Base-by-base conservation (phyloP, 129 eudicot species). In the Arctium lappa region DNA sequence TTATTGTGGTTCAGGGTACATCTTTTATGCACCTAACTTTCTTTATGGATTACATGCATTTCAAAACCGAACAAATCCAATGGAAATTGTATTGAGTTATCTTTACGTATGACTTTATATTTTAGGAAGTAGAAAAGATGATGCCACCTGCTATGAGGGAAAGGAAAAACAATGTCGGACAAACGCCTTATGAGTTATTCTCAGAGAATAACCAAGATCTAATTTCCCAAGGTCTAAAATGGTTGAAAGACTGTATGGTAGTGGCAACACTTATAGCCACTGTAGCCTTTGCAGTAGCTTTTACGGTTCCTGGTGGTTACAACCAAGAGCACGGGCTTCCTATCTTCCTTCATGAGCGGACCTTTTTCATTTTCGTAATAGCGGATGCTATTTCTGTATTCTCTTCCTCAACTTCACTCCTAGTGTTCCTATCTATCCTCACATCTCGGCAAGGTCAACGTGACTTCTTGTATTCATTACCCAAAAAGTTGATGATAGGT, bases 1-100 rank as follows among this genome's bases (percentile, higher is more conserved):
- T 33, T 80, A 3, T 6, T 74, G 16, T 85, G 88, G 88, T 81
- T 80, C 68, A 77, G 69, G 82, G 88, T 85, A 80, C 32, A 68
- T 48, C n/a, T 11, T 70, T 37, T 37, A 50, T 12, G 62, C 15
- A 50, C 27, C 27, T 22, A 22, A 22, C 13, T 46, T 46, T 44
- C 50, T 8, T 6, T 9, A 44, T 44, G 50, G 50, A 44, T 9
- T 44, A 36, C 38, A 36, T 36, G 38, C 7, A 9, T 44, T 44
- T 9, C 50, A 11, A 46, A 46, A 46, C 56, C 10, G 15, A 46
- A 46, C 0, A 6, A 3, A 46, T 46, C 56, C 15, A 11, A 46
- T 46, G 56, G 2, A 46, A 9, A 46, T 46, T 46, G 0, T 9
- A 46, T 46, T 11, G 13, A 46, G 56, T 46, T 62, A 62, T n/a